Percentiles rank a stretch among this genome's conserved stretches.
These are phyloP conservation scores for Cyclotella baltica DNA, from an alignment of 108 stramenopile genomes.

Conservation along the genomic window DNA sequence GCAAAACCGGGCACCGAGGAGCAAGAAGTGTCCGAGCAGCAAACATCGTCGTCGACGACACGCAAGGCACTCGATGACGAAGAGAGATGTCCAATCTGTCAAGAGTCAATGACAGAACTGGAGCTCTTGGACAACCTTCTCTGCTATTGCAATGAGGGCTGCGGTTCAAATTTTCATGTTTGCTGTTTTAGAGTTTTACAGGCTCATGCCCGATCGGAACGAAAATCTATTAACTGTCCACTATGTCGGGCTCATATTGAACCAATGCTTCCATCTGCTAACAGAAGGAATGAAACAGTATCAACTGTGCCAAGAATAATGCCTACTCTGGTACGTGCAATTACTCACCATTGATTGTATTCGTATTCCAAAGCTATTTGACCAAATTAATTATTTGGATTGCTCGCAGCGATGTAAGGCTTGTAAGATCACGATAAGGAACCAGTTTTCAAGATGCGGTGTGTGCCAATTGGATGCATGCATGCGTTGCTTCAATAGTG, in stretches of 20 bases:
- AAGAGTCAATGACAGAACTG: slow-evolving; percentile 13
- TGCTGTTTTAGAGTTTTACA: background rate
- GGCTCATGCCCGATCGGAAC: slow-evolving; percentile 13
- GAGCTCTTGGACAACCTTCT: slow-evolving; percentile 22
- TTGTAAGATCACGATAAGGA: slow-evolving; percentile 2
- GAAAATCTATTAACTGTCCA: background rate
- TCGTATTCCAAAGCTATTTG: no score
- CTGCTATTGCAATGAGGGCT: slow-evolving; percentile 4
- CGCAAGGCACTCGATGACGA: slow-evolving; percentile 2
- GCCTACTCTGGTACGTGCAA: background rate
- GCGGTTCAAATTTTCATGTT: slow-evolving; percentile 14
- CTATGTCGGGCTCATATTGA: slow-evolving; percentile 7
- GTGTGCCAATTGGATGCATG: slow-evolving; percentile 22
- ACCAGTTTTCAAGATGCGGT: slow-evolving; percentile 11
- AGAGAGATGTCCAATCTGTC: slow-evolving; percentile 20
- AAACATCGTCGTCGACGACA: no score
- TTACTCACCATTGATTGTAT: background rate
- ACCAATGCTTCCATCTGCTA: background rate
- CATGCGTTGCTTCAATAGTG: slow-evolving; percentile 11
- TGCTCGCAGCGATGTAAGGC: background rate
- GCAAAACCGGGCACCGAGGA: background rate
- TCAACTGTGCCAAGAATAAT: background rate
- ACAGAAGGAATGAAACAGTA: background rate
- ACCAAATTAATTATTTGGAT: background rate
- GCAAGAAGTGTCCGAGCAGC: background rate